Percentiles rank a stretch among this genome's conserved stretches.
These are phyloP conservation scores for Ligustrum vulgare DNA, from an alignment of 257 asterid species.

Conservation along the genomic window DNA sequence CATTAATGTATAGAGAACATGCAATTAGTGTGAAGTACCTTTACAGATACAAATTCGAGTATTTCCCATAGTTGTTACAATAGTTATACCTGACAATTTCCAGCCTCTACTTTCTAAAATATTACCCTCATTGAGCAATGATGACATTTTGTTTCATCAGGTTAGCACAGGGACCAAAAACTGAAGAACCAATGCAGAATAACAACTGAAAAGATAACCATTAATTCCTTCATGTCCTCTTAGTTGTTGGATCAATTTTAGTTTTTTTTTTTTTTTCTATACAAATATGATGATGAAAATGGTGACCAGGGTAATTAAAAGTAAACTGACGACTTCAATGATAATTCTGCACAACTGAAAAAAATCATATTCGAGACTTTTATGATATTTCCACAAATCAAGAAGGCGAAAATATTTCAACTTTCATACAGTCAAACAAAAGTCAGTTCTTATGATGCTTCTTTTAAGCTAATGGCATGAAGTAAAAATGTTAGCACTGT, in stretches of 20 bases:
- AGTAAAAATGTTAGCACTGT: conserved; percentile 8
- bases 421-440: neutral
- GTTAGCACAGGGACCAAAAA: conserved; percentile 8
- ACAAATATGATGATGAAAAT: neutral
- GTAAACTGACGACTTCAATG: neutral
- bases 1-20: neutral
- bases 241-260: conserved; percentile 10
- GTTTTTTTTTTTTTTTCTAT: neutral
- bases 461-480: neutral
- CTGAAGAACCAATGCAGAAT: conserved; percentile 16
- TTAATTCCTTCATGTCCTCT: conserved; percentile 4
- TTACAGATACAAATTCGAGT: neutral
- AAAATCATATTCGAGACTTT: neutral
- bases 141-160: conserved; percentile 15
- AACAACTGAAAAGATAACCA: conserved; percentile 5
- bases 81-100: neutral
- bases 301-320: conserved; percentile 6
- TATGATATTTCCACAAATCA: neutral
- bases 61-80: conserved; percentile 7
- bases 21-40: neutral
- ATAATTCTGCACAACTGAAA: neutral
- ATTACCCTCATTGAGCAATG: neutral
- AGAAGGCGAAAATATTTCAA: conserved; percentile 3
- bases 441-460: conserved; percentile 15
- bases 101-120: neutral